Evolutionary conservation across 2,329 filamentous ascomycete genomes (phyloP).

Genomic region (Rachicladosporium sp.): DNA sequence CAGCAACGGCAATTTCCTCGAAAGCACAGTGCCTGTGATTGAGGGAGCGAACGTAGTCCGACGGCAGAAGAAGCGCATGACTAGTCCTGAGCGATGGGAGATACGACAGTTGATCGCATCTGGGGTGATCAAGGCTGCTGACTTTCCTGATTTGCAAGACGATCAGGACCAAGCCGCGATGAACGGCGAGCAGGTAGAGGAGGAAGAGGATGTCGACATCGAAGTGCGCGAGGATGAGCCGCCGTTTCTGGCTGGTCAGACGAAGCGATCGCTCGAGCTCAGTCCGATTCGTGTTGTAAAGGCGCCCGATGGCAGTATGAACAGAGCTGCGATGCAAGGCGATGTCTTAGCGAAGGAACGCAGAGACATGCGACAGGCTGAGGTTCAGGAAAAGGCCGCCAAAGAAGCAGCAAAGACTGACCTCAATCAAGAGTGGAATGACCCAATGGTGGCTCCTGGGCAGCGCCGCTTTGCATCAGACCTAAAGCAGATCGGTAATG

Average conservation of each 20-base stretch:
- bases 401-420: conserved; percentile 69
- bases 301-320: conserved; percentile 94
- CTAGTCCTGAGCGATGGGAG: conserved; percentile 93
- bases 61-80: conserved; percentile 78
- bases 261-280: conserved; percentile 86
- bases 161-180: conserved; percentile 86
- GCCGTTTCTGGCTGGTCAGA: conserved; percentile 89
- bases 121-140: conserved; percentile 79
- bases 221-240: conserved; percentile 94
- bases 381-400: conserved; percentile 65
- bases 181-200: conserved; percentile 74
- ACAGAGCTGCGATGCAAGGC: conserved; percentile 89
- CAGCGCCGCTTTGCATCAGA: conserved; percentile 83
- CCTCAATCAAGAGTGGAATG: conserved; percentile 83
- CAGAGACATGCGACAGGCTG: conserved; percentile 76
- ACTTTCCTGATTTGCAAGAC: conserved; percentile 78
- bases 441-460: conserved; percentile 83
- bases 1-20: conserved; percentile 43
- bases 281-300: conserved; percentile 95
- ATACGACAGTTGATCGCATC: conserved; percentile 94
- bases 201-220: conserved; percentile 95
- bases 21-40: conserved; percentile 48
- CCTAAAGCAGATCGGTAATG: conserved; percentile 52
- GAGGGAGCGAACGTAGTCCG: conserved; percentile 41
- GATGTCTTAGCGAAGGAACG: conserved; percentile 80